Percentiles rank a stretch among this genome's conserved stretches.
phyloP scores from a whole-genome alignment of 2,329 filamentous ascomycete genomes.

The Calonectria montana region DNA sequence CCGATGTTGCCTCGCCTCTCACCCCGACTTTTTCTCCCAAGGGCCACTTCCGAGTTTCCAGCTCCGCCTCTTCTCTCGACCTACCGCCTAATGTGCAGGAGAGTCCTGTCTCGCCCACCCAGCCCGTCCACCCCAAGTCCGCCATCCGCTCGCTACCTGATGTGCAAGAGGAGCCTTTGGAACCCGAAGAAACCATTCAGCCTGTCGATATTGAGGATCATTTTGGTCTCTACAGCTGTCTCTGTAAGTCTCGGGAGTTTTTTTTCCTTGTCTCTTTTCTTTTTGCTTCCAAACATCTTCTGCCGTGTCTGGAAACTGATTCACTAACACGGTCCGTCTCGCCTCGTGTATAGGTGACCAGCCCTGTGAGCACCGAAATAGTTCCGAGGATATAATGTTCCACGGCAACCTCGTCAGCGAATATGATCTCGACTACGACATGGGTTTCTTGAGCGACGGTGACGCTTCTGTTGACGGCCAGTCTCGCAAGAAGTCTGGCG shows the following conservation, averaged over 20 bases:
- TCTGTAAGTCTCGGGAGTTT: slow-evolving; percentile 70
- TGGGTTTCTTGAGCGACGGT: slow-evolving; percentile 73
- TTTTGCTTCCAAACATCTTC: not conserved
- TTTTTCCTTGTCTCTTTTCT: not conserved
- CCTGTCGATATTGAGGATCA: slow-evolving; percentile 53
- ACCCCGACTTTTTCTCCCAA: slow-evolving; percentile 77
- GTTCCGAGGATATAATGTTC: slow-evolving; percentile 52
- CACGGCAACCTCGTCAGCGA: slow-evolving; percentile 52
- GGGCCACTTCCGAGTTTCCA: slow-evolving; percentile 74
- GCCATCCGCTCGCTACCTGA: slow-evolving; percentile 79
- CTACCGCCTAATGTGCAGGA: slow-evolving; percentile 62
- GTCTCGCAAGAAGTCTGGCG: slow-evolving; percentile 62
- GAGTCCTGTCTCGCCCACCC: slow-evolving; percentile 65
- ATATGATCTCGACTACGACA: slow-evolving; percentile 71
- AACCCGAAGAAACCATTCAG: slow-evolving; percentile 70
- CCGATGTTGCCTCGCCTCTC: slow-evolving; percentile 76
- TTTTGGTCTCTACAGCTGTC: slow-evolving; percentile 71
- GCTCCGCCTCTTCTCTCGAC: slow-evolving; percentile 83
- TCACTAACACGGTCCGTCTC: slow-evolving; percentile 25
- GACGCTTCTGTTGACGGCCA: slow-evolving; percentile 63
- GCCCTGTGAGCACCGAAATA: slow-evolving; percentile 68
- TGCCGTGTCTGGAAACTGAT: slow-evolving; percentile 5
- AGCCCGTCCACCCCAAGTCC: slow-evolving; percentile 56
- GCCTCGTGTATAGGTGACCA: slow-evolving; percentile 64
- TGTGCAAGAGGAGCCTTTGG: slow-evolving; percentile 84